A percentile compares a stretch with the other conserved stretches of the same genome.
Evolutionary conservation across 2,329 filamentous ascomycete species (phyloP).

Genomic region (Colletotrichum gloeosporioides): DNA sequence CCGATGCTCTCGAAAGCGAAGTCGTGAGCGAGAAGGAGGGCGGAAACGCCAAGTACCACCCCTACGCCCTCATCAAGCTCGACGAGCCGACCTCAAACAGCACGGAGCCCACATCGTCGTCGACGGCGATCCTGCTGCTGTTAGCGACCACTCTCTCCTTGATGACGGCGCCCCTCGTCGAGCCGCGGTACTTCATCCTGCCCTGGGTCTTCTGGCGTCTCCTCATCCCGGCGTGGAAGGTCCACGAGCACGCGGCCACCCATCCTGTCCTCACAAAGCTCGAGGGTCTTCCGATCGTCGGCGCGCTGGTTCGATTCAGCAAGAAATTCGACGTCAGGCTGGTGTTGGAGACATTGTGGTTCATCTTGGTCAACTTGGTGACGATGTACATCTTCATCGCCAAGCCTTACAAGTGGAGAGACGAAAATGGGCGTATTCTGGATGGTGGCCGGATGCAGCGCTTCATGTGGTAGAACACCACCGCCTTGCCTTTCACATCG

Average conservation of each 20-base stretch:
- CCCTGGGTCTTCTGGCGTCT: conserved; percentile 94
- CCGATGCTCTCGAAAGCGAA: not conserved
- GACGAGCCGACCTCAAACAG: conserved; percentile 28
- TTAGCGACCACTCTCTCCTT: conserved; percentile 78
- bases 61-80: conserved; percentile 25
- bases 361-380: conserved; percentile 65
- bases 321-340: conserved; percentile 51
- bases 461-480: conserved; percentile 75
- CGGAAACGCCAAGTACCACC: not conserved
- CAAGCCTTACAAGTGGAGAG: conserved; percentile 70
- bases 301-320: conserved; percentile 10
- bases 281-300: not conserved
- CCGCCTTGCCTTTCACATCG: too few relatives aligned
- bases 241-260: conserved; percentile 4
- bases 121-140: conserved; percentile 63
- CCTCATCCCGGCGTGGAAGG: conserved; percentile 65
- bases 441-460: conserved; percentile 68
- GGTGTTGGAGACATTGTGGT: conserved; percentile 71
- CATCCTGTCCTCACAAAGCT: not conserved
- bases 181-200: conserved; percentile 94
- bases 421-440: conserved; percentile 54
- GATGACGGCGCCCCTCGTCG: conserved; percentile 88
- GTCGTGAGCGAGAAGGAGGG: not conserved
- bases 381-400: conserved; percentile 77
- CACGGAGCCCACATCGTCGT: conserved; percentile 43